phyloP scores from a whole-genome alignment of 2,329 filamentous ascomycete species.

The Colletotrichum sp. region DNA sequence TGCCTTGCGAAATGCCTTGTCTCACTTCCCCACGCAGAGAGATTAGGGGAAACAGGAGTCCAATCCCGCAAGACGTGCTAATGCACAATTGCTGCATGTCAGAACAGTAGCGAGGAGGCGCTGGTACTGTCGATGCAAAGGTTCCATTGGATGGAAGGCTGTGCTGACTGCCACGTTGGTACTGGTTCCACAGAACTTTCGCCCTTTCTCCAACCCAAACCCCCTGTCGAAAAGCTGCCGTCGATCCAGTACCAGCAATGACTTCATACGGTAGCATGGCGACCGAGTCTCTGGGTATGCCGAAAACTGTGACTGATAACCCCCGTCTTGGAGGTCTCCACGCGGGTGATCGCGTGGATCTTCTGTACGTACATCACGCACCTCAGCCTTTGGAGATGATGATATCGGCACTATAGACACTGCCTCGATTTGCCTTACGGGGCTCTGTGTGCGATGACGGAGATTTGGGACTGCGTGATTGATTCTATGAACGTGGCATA shows the following conservation, averaged over 20 bases:
- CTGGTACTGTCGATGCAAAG: background rate
- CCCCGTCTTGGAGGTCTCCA: slow-evolving; percentile 1
- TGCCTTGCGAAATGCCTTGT: slow-evolving; percentile 16
- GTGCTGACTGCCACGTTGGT: slow-evolving; percentile 10
- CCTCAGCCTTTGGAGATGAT: background rate
- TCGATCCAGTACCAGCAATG: background rate
- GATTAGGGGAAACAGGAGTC: background rate
- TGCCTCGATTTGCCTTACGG: background rate
- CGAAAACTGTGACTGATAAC: background rate
- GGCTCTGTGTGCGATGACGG: background rate
- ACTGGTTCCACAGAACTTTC: background rate
- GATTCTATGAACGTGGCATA: background rate
- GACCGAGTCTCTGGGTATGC: slow-evolving; percentile 7
- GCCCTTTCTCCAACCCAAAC: background rate
- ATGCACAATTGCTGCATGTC: slow-evolving; percentile 11
- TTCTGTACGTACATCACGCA: background rate
- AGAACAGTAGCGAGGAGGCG: slow-evolving; percentile 2
- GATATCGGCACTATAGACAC: background rate
- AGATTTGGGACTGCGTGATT: background rate
- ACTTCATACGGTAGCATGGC: slow-evolving; percentile 1
- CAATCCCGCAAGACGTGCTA: background rate
- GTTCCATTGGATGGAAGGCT: slow-evolving; percentile 15
- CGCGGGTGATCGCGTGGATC: background rate
- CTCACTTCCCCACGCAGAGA: background rate
- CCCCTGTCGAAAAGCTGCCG: background rate